phyloP scores from a whole-genome alignment of 1,139 yeast species.

The Candida sp. region DNA sequence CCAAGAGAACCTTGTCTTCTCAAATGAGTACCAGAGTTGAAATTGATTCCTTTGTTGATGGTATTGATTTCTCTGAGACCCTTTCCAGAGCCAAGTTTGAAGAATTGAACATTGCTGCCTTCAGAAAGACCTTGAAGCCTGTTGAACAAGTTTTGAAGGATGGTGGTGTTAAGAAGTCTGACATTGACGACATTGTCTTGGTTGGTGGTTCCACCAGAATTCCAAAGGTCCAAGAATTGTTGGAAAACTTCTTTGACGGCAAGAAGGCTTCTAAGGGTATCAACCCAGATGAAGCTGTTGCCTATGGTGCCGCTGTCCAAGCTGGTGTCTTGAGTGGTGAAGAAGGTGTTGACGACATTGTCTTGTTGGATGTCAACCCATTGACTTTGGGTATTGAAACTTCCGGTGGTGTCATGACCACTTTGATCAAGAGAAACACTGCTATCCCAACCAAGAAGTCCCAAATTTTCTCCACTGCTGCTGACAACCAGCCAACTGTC shows the following conservation, averaged over 20 bases:
- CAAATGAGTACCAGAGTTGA: slow-evolving; percentile 91
- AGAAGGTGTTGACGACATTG: slow-evolving; percentile 53
- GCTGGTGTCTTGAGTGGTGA: slow-evolving; percentile 94
- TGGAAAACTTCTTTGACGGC: slow-evolving; percentile 88
- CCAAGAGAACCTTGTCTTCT: slow-evolving; percentile 91
- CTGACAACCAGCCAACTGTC: slow-evolving; percentile 53
- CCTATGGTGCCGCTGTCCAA: slow-evolving; percentile 68
- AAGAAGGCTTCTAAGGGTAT: slow-evolving; percentile 96
- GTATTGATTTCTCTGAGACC: slow-evolving; percentile 93
- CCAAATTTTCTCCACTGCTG: slow-evolving; percentile 51
- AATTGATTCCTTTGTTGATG: slow-evolving; percentile 94
- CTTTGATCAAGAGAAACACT: slow-evolving; percentile 51
- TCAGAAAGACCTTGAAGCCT: slow-evolving; percentile 91
- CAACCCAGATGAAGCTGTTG: slow-evolving; percentile 83
- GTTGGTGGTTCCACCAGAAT: slow-evolving; percentile 99
- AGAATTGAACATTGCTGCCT: slow-evolving; percentile 85
- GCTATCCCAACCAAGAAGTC: slow-evolving; percentile 54
- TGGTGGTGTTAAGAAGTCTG: slow-evolving; percentile 81
- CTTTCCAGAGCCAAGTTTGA: slow-evolving; percentile 95
- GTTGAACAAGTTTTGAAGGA: slow-evolving; percentile 93
- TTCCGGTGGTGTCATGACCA: slow-evolving; percentile 54
- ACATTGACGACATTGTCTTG: slow-evolving; percentile 88
- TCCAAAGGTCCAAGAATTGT: slow-evolving; percentile 93
- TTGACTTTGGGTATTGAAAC: slow-evolving; percentile 55
- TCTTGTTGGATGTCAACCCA: slow-evolving; percentile 52